A percentile compares a stretch with the other conserved stretches of the same genome.
Conservation (phyloP, 176 grass and related monocot genomes). For the Rhipidocladum racemiflorum region DNA sequence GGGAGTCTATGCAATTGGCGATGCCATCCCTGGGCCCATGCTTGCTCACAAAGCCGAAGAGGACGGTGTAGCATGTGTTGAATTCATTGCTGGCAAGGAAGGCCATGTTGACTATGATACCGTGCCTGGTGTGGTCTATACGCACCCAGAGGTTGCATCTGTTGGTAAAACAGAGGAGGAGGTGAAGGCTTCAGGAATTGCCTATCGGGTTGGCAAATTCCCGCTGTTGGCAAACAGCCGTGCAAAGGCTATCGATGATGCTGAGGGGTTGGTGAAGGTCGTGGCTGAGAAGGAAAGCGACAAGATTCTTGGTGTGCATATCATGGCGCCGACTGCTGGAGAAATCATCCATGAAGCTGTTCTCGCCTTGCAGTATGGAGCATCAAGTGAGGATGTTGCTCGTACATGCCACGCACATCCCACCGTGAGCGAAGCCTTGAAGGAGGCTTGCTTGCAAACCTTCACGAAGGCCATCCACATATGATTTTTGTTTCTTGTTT, state of each 20-base stretch:
- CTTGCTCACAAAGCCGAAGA: conserved; percentile 99
- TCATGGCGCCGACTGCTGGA: conserved; percentile 88
- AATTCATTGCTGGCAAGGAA: conserved; percentile 94
- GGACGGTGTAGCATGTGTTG: conserved; percentile 89
- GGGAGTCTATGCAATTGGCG: conserved; percentile 91
- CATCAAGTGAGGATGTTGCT: conserved; percentile 91
- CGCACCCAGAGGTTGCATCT: conserved; percentile 91
- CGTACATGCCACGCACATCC: conserved; percentile 94
- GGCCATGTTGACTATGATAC: conserved; percentile 92
- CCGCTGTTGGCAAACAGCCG: conserved; percentile 92
- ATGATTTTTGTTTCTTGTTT: conserved; percentile 29
- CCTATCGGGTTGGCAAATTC: conserved; percentile 83
- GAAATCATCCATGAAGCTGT: conserved; percentile 96
- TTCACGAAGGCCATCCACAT: conserved; percentile 94
- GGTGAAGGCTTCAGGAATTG: conserved; percentile 66
- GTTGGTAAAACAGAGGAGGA: conserved; percentile 99
- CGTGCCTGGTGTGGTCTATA: conserved; percentile 94
- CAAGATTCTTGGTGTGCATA: conserved; percentile 93
- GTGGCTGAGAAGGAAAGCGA: conserved; percentile 87
- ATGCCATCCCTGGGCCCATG: conserved; percentile 97
- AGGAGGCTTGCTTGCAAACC: conserved; percentile 93
- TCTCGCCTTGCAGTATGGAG: conserved; percentile 88
- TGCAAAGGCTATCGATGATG: conserved; percentile 94
- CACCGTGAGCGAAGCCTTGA: conserved; percentile 92
- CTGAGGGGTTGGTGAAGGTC: conserved; percentile 93